Conservation (phyloP, 148 eudicot genomes). For the Agrostemma githago region DNA sequence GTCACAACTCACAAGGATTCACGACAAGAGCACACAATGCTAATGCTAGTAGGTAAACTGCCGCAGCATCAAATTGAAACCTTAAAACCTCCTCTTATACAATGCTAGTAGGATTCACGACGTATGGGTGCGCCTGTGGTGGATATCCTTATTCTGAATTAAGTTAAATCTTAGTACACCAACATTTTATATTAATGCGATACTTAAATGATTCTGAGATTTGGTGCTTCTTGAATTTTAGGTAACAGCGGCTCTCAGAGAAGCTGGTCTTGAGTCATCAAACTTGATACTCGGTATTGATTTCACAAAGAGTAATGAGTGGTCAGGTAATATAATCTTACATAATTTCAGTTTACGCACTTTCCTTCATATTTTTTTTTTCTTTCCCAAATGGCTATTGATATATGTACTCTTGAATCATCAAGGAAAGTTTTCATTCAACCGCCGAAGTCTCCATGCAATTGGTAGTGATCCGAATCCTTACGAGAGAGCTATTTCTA, state of each 20-base stretch:
- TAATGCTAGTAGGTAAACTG: no score
- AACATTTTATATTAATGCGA: neutral
- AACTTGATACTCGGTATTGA: conserved; percentile 79
- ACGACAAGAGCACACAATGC: no score
- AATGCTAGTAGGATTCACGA: neutral
- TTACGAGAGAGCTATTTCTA: conserved; percentile 79
- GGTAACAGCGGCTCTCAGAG: conserved; percentile 66
- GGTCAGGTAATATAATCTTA: conserved; percentile 50
- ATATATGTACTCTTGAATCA: conserved; percentile 13
- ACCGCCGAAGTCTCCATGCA: conserved; percentile 74
- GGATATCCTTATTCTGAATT: neutral
- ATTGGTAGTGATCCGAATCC: conserved; percentile 52
- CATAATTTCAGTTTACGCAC: neutral
- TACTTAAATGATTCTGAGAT: conserved; percentile 1
- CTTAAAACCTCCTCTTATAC: neutral
- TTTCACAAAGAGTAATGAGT: conserved; percentile 67
- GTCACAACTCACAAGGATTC: neutral
- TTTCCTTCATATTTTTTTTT: neutral
- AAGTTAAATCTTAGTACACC: neutral
- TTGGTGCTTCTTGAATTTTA: conserved; percentile 21
- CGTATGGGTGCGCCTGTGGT: neutral
- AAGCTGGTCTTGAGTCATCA: conserved; percentile 93
- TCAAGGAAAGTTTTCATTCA: conserved; percentile 59
- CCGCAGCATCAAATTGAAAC: neutral
- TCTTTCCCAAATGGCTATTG: conserved; percentile 1